Evolutionary conservation across 108 stramenopile species (phyloP), one percentile per base, ranked within the genome.

Genomic region (Schizochytrium sp.): DNA sequence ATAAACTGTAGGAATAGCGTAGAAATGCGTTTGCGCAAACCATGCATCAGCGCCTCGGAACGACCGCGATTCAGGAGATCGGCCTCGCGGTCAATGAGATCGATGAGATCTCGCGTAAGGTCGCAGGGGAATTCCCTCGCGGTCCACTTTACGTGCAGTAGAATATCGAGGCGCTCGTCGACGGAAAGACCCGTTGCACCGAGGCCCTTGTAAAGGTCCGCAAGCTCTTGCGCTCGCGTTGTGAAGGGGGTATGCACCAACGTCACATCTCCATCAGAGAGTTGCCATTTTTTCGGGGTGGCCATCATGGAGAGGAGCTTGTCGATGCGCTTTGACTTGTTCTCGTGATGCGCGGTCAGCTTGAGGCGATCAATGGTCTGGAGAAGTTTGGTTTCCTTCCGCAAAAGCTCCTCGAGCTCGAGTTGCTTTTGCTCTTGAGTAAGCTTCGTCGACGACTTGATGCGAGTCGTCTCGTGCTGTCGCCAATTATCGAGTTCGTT

Each of bases 91-190:
- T 95, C 94, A 23, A 94, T 88, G 34, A 95, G 92, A 51, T 93
- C 93, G 23, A 92, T 89, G 58, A 95, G 89, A 51, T 95, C 94
- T 5, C 89, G 58, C 14, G 93, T 92, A 5, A 94, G 76, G 10
- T 53, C 69, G 83, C 93, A 94, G 87, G 93, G 93, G 63, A 93
- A 94, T 89, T 94, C 94, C 58, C 87, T 58, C 44, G 92, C 94
- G 18, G 94, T 94, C 94, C 94, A 95, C 87, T 95, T 95, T 51
- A 94, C 91, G 63, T 94, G 92, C 14, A 94, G 90, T 25, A 95
- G 89, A 21, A 93, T 87, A 25, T 95, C 93, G 10, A 95, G 91
- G 18, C 94, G 88, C 55, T 93, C 93, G 14, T 94, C 93, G 10
- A 71, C 87, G 55, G 72, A 12, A 57, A 87, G 53, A 5, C 10